These are phyloP conservation scores for Amanita exitialis DNA, from an alignment of 768 basidiomycete species.

Conservation along the genomic window DNA sequence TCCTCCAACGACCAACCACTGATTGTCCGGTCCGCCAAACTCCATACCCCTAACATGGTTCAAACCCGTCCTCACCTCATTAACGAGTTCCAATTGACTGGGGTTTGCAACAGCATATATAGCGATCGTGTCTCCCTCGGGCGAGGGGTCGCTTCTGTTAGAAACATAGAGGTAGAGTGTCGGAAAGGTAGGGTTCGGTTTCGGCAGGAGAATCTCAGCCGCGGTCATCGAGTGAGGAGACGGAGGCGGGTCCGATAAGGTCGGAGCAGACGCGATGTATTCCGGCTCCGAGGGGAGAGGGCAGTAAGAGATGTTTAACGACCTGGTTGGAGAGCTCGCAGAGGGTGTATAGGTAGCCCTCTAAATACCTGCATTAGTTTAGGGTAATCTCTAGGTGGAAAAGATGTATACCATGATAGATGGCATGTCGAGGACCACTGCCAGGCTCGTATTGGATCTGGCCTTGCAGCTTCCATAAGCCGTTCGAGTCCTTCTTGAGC, in stretches of 20 bases:
- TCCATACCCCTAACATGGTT: slow-evolving; percentile 61
- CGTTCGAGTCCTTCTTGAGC: slow-evolving; percentile 31
- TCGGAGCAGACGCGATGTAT: slow-evolving; percentile 34
- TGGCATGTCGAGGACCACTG: slow-evolving; percentile 64
- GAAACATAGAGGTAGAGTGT: slow-evolving; percentile 59
- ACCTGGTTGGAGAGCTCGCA: slow-evolving; percentile 57
- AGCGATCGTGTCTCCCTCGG: slow-evolving; percentile 63
- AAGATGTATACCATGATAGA: slow-evolving; percentile 40
- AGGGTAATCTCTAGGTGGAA: not conserved
- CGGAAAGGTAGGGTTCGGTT: slow-evolving; percentile 39
- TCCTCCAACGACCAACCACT: slow-evolving; percentile 59
- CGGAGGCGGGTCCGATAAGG: slow-evolving; percentile 36
- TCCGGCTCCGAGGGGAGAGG: slow-evolving; percentile 29
- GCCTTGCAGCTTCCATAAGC: slow-evolving; percentile 40
- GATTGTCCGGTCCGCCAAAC: slow-evolving; percentile 53
- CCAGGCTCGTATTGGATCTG: slow-evolving; percentile 42
- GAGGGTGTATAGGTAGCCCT: slow-evolving; percentile 52
- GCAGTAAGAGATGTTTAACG: slow-evolving; percentile 41
- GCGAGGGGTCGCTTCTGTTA: slow-evolving; percentile 64
- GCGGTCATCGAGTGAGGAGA: slow-evolving; percentile 44
- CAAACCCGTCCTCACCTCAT: slow-evolving; percentile 60
- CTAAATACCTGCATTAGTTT: slow-evolving; percentile 22
- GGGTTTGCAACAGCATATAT: slow-evolving; percentile 46
- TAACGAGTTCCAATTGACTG: slow-evolving; percentile 31
- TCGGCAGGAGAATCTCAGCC: slow-evolving; percentile 59